Percentiles rank a stretch among this genome's conserved stretches.
phyloP scores from a whole-genome alignment of 805 yeast species.

The Saturnispora diversa region DNA sequence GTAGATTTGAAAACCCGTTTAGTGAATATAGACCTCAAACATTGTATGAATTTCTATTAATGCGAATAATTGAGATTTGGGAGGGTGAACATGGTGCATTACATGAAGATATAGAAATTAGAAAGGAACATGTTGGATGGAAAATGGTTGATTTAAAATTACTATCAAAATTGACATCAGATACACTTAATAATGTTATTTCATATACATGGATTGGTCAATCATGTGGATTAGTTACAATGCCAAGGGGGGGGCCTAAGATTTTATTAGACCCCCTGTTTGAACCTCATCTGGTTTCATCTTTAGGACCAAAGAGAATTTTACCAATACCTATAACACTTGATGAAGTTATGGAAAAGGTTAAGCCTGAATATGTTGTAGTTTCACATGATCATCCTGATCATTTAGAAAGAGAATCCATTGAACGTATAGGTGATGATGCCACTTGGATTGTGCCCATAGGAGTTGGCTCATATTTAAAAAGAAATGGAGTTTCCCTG shows the following conservation, averaged over 20 bases:
- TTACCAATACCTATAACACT: slow-evolving; percentile 64
- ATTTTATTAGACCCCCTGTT: slow-evolving; percentile 84
- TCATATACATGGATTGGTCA: slow-evolving; percentile 92
- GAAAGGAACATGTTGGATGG: slow-evolving; percentile 52
- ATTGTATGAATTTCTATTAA: slow-evolving; percentile 70
- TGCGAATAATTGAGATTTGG: slow-evolving; percentile 57
- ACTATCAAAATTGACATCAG: slow-evolving; percentile 28
- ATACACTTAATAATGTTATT: slow-evolving; percentile 35
- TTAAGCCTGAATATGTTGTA: slow-evolving; percentile 60
- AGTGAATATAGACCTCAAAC: slow-evolving; percentile 87
- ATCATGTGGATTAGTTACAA: slow-evolving; percentile 68
- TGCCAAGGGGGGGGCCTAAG: slow-evolving; percentile 40
- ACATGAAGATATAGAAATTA: slow-evolving; percentile 39
- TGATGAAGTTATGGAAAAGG: slow-evolving; percentile 39
- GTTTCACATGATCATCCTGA: slow-evolving; percentile 96
- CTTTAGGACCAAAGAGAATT: slow-evolving; percentile 79
- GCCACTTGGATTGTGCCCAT: slow-evolving; percentile 81
- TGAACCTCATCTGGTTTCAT: slow-evolving; percentile 50
- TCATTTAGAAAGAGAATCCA: slow-evolving; percentile 67
- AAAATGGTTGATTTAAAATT: slow-evolving; percentile 45
- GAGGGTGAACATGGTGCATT: slow-evolving; percentile 45
- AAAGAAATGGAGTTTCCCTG: slow-evolving; percentile 49
- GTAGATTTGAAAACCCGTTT: slow-evolving; percentile 87
- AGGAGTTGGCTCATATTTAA: slow-evolving; percentile 60
- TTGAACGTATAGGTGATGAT: slow-evolving; percentile 46